Base-by-base conservation (phyloP, 139 green algal species). In the Chlamydomonas incerta region DNA sequence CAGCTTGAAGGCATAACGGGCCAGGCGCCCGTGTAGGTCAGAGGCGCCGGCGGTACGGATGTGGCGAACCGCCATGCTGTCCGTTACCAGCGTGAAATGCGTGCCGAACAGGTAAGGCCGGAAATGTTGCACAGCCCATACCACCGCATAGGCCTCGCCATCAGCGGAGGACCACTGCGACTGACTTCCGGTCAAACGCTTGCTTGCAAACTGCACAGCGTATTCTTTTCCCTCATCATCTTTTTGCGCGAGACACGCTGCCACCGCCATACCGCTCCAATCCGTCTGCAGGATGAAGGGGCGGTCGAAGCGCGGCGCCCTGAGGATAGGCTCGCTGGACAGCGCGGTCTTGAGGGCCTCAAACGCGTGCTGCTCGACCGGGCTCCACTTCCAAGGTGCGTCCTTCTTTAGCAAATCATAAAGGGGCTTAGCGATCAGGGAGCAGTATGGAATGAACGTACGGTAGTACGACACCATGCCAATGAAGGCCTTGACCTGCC, bases 91-190 rank as follows among this genome's bases (percentile, higher is more conserved):
- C 1, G 37, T 75, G n/a, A 92, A 88, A 2, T 60, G 41, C 2
- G n/a, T n/a, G 10, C 88, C 81, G 58, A 87, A 73, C 20, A 91
- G 34, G 41, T 88, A 88, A 15, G 74, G 68, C 28, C 79, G 68
- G 26, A 89, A 88, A 3, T 87, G 79, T 37, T 82, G 57, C 26
- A 74, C 58, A 0, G 63, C 86, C 79, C 71, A 90, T 2, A 83
- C 52, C 0, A 52, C 71, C 21, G 86, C 86, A 3, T 83, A 52
- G 20, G 75, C 63, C 60, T 91, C 83, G 0, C 88, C 88, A 21
- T 89, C 76, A 21, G 57, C 79, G 31, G 55, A 31, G 24, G 57
- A 34, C 34, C 86, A 89, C 37, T 82, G 82, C 4, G 5, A 24
- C 52, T 91, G 29, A 15, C 14, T 11, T 0, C 15, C 15, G 18